Percentiles rank a stretch among this genome's conserved stretches.
Conservation (phyloP, 2,329 filamentous ascomycete genomes). For the Penicillium brasilianum region DNA sequence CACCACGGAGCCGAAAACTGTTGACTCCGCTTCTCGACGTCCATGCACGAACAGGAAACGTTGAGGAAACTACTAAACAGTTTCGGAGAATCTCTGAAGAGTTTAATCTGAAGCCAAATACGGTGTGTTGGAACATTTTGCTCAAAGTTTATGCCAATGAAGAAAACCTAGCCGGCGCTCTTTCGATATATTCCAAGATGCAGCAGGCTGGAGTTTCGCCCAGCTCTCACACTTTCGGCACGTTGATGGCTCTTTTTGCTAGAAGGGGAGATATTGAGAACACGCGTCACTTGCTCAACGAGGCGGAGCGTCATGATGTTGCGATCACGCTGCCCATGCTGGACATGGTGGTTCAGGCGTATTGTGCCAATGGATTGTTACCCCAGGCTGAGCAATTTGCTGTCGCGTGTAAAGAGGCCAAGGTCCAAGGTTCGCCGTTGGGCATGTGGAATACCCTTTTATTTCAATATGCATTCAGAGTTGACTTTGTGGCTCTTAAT, state of each 20-base stretch:
- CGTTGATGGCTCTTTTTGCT: constrained; percentile 74
- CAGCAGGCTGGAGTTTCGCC: constrained; percentile 56
- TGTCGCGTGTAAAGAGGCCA: constrained; percentile 58
- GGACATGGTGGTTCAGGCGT: constrained; percentile 69
- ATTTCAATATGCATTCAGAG: constrained; percentile 67
- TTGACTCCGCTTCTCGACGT: constrained; percentile 69
- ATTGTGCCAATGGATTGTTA: constrained; percentile 63
- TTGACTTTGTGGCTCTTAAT: constrained; percentile 61
- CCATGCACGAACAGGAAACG: constrained; percentile 71
- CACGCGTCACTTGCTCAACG: constrained; percentile 67
- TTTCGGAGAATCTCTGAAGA: constrained; percentile 66
- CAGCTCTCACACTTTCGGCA: constrained; percentile 69
- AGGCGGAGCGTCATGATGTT: constrained; percentile 62
- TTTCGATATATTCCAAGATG: constrained; percentile 68
- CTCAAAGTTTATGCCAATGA: constrained; percentile 72
- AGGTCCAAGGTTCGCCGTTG: constrained; percentile 59
- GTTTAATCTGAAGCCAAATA: constrained; percentile 62
- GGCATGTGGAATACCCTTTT: constrained; percentile 81
- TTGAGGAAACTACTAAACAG: constrained; percentile 61
- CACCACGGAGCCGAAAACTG: constrained; percentile 37
- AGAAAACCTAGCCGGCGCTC: constrained; percentile 69
- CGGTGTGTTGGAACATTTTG: constrained; percentile 74
- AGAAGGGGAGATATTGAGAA: constrained; percentile 73
- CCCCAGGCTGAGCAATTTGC: constrained; percentile 65
- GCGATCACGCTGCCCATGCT: constrained; percentile 63